Percentiles rank a stretch among this genome's conserved stretches.
Evolutionary conservation across 176 grass and related monocot species (phyloP).

Genomic region (Carex littledalei): DNA sequence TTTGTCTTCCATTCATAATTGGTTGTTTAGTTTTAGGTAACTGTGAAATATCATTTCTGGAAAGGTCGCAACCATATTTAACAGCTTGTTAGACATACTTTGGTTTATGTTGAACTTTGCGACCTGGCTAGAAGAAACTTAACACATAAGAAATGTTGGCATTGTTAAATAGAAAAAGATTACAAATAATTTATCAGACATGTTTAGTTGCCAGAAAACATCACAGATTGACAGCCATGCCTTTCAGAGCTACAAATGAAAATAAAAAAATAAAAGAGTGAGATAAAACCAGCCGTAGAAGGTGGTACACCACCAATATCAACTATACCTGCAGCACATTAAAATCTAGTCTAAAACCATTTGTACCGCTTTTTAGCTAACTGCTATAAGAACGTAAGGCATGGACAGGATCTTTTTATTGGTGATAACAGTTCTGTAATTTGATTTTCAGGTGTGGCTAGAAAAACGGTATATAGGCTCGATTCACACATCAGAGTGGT

Average conservation of each 20-base stretch:
- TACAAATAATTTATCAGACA: neutral
- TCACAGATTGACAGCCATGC: neutral
- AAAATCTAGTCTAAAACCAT: neutral
- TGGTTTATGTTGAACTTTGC: neutral
- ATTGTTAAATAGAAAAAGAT: neutral
- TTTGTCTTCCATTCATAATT: neutral
- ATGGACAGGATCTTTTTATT: neutral
- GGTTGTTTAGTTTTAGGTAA: neutral
- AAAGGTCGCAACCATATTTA: neutral
- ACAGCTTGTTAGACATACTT: neutral
- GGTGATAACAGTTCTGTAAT: neutral
- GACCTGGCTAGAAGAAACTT: neutral
- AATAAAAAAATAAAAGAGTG: neutral
- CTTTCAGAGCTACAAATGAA: neutral
- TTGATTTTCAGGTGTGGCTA: conserved; percentile 49
- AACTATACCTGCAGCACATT: neutral
- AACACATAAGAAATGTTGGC: neutral
- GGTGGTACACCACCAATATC: neutral
- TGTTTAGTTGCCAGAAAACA: neutral
- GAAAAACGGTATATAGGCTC: conserved; percentile 67
- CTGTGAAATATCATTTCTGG: neutral
- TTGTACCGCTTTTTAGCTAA: neutral
- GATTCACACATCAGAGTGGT: conserved; percentile 64
- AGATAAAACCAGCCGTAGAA: neutral
- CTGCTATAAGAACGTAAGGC: neutral